phyloP scores from a whole-genome alignment of 2,329 filamentous ascomycete species.

The Arthrobotrys pseudoclavata region DNA sequence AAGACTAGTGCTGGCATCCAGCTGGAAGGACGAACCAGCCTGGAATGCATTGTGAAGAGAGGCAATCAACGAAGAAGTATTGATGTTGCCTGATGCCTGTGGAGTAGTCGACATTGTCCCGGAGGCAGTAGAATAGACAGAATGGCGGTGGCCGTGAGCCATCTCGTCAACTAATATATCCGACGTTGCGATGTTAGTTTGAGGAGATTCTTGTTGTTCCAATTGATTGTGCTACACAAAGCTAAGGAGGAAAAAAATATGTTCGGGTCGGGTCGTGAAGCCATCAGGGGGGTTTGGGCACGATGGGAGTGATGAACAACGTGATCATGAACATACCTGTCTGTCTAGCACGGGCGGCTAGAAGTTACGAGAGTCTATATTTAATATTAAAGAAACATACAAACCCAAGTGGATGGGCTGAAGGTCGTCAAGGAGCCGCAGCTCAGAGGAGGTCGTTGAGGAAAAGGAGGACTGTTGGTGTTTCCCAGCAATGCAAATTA shows the following conservation, averaged over 20 bases:
- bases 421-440: conserved; percentile 47
- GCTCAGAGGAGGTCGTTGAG: conserved; percentile 39
- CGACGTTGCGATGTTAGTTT: conserved; percentile 64
- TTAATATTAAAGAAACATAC: conserved; percentile 34
- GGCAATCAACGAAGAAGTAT: conserved; percentile 86
- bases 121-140: conserved; percentile 77
- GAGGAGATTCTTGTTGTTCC: not conserved
- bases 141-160: conserved; percentile 71
- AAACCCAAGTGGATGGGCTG: conserved; percentile 50
- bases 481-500: conserved; percentile 3
- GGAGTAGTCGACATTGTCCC: conserved; percentile 70
- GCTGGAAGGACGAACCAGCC: conserved; percentile 81
- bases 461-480: conserved; percentile 4
- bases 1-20: conserved; percentile 90
- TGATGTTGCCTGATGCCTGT: conserved; percentile 75
- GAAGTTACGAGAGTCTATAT: conserved; percentile 1
- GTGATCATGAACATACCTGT: conserved; percentile 32
- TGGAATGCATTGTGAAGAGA: conserved; percentile 90
- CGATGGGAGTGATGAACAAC: conserved; percentile 5
- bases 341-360: conserved; percentile 25
- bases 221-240: conserved; percentile 10
- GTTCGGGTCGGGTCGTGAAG: not conserved
- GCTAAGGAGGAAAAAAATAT: not conserved
- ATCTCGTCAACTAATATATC: conserved; percentile 67
- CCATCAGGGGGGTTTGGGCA: conserved; percentile 1